A percentile compares a stretch with the other conserved stretches of the same genome.
Evolutionary conservation across 192 early-diverging fungal genomes (phyloP).

Genomic region (Funneliformis mosseae): DNA sequence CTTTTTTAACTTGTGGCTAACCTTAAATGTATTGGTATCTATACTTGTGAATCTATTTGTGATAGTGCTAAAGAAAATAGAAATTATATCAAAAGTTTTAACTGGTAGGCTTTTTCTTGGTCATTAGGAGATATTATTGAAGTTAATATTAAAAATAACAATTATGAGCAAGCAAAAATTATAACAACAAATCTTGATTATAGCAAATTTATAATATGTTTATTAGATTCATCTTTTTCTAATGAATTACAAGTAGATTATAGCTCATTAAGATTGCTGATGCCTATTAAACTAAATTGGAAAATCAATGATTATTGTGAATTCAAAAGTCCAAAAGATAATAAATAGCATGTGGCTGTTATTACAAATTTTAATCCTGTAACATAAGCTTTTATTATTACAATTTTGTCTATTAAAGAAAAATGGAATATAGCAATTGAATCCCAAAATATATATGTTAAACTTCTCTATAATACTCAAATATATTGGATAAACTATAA

Average conservation of each 20-base stretch:
- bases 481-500: neutral
- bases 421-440: neutral
- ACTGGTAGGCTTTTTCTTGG: neutral
- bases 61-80: too few species aligned
- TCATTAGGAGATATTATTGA: neutral
- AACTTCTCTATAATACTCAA: neutral
- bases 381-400: neutral
- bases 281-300: neutral
- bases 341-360: neutral
- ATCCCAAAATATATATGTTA: neutral
- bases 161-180: neutral
- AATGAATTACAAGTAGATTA: neutral
- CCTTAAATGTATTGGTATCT: too few species aligned
- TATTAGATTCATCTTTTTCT: neutral
- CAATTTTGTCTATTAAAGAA: neutral
- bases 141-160: neutral
- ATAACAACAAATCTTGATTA: neutral
- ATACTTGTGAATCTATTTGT: too few species aligned
- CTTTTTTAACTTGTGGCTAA: too few species aligned
- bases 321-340: neutral
- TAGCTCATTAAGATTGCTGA: neutral
- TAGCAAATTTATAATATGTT: neutral
- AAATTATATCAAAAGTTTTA: neutral
- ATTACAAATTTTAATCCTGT: neutral
- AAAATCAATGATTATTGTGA: neutral